Evolutionary conservation across 257 asterid species (phyloP), one percentile per base, ranked within the genome.

Genomic region (Verbascum thapsus): DNA sequence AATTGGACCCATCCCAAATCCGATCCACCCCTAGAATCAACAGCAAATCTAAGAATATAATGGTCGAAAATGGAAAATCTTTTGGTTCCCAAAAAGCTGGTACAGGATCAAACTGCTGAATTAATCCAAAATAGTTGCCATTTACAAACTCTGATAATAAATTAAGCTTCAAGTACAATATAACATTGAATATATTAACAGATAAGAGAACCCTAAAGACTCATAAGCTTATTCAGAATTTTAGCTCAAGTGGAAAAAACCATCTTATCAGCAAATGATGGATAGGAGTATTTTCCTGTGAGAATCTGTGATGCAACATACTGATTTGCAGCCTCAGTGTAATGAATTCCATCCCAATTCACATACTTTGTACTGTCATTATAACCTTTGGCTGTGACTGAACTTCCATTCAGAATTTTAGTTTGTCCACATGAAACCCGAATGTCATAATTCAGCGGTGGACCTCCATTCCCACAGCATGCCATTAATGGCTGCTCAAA

Each of bases 391-490:
- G 83, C 96, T 5, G 96, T 84, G 26, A 87, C 71, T 10, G 83
- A 73, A 63, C 73, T 94, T 69, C 96, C 97, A 55, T 90, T 82
- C 56, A 94, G 8, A 58, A 78, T 80, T 69, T 85, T 90, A 1
- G 92, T 90, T 74, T 77, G 86, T 7, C 99, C 97, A 62, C 99
- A 94, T 38, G 87, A 8, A 10, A 94, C 47, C 48, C 91, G 78
- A 53, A 84, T 84, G 71, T 90, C 97, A 40, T 83, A 94, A 77
- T 94, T 94, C 72, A 85, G 52, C 2, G 99, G 99, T 9, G 96
- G 85, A 22, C 99, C 99, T 80, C 99, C 99, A 48, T 75, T 70
- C 17, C 97, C 99, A 67, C 97, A 94, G 72, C 97, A 94, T 17
- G 92, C 95, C 96, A 82, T 86, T 54, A 86, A 15, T 5, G 95